Base-by-base conservation (phyloP, 2,329 filamentous ascomycete genomes). In the Apiospora sp. region DNA sequence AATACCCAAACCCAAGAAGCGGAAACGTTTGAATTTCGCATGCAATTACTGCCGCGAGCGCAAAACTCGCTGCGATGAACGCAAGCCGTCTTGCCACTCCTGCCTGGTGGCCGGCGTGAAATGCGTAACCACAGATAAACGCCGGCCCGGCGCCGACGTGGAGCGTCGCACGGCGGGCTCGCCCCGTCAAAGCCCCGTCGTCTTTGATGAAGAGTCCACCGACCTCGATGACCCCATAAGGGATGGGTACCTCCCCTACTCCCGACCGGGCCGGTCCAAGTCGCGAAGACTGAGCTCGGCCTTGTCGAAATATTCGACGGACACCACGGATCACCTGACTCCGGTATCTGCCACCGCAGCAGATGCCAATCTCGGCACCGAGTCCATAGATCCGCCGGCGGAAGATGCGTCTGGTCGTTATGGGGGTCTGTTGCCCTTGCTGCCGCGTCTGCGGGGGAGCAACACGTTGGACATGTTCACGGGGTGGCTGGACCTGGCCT, bases 391-490 rank as follows among this genome's bases (percentile, higher is more conserved):
- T 19, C 71, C 61, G 27, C 67, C 49, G 4, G 61, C 73, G 2
- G 72, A 71, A 37, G 68, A 58, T 4, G 68, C 68, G 1, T 51
- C 68, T 0, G 68, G 49, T 5, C 68, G 68, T 6, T 84, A 81
- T 70, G 84, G 74, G 6, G 82, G 81, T 0, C 80, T 64, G 37
- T 19, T 72, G 43, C 72, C 70, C 10, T 46, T 73, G n/a, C 6
- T 73, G 27, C 64, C 67, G 6, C 72, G 67, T 8, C 30, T 58
- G 2, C 30, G 58, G n/a, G 70, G 70, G 1, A 73, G 44, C 67
- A 69, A 67, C 8, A 71, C 72, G 27, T 24, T 68, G 19, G 72
- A 73, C 41, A 46, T 72, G 19, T 67, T 73, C 58, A 73, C 72
- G 1, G 72, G 54, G 2, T 73, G 72, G 70, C 64, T 73, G 16